phyloP scores from a whole-genome alignment of 2,329 filamentous ascomycete species.

The Taxawa tesnikishii region DNA sequence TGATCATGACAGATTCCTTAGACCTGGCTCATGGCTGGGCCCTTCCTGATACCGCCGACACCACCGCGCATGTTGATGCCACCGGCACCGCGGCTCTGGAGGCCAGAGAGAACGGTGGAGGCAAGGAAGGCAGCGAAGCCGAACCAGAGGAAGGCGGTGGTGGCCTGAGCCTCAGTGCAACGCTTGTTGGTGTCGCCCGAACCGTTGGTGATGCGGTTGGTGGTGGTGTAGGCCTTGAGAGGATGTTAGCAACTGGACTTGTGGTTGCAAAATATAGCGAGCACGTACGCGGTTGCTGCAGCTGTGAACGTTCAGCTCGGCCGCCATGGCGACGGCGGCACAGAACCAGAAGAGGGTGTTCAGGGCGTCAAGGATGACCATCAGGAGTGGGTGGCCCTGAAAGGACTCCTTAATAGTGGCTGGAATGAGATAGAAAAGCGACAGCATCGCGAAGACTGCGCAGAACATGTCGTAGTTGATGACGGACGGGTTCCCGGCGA shows the following conservation, averaged over 20 bases:
- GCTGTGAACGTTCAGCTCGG: conserved; percentile 55
- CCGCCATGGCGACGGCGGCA: conserved; percentile 56
- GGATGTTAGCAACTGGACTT: conserved; percentile 5
- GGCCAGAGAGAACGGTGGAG: conserved; percentile 41
- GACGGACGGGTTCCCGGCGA: conserved; percentile 41
- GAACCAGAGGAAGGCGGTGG: conserved; percentile 69
- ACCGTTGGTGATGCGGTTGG: conserved; percentile 28
- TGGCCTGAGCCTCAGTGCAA: conserved; percentile 64
- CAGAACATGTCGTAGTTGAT: conserved; percentile 59
- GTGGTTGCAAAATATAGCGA: conserved; percentile 4
- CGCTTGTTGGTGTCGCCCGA: conserved; percentile 47
- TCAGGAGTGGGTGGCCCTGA: conserved; percentile 36
- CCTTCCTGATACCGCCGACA: conserved; percentile 31
- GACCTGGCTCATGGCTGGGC: conserved; percentile 44
- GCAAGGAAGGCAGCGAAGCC: conserved; percentile 51
- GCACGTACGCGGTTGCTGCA: conserved; percentile 47
- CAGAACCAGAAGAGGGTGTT: conserved; percentile 60
- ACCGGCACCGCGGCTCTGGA: conserved; percentile 41
- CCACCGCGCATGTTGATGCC: conserved; percentile 32
- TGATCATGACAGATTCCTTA: conserved; percentile 22
- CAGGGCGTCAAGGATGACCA: conserved; percentile 44
- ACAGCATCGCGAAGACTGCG: conserved; percentile 52
- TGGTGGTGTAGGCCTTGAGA: conserved; percentile 22
- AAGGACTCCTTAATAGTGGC: conserved; percentile 42
- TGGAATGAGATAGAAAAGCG: conserved; percentile 49